Evolutionary conservation across 495 filamentous ascomycete species (phyloP), one percentile per base, ranked within the genome.

Genomic region (Xylaria nigripes): DNA sequence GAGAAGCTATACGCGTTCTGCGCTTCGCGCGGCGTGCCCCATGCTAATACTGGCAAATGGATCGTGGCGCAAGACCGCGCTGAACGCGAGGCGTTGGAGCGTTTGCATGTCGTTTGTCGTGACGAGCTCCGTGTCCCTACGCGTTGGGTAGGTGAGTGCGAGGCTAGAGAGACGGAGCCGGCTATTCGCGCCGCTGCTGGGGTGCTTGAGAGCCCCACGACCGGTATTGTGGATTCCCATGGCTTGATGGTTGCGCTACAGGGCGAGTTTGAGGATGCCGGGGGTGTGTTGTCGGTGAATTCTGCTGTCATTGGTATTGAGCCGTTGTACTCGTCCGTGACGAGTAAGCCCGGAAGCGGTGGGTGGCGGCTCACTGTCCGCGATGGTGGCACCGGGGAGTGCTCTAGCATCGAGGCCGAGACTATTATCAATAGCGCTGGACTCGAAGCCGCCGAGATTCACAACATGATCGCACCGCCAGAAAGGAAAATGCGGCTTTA

Each of bases 171-270:
- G 0, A 70, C 79, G 2, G 92, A 97, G 64, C 91, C 94, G 0
- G 79, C 79, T 13, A 86, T 95, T 16, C 75, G 78, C 18, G 89
- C 95, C 10, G 69, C 75, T 24, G 76, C 77, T 0, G 93, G 88
- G 10, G 80, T 92, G 1, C 76, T 97, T 18, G 90, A 95, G 71
- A 87, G 82, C 46, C 81, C 84, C 1, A 84, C 81, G 0, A 96
- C 92, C 0, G 93, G 93, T 0, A 98, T 98, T 34, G 76, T 98
- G 2, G 91, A 97, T 66, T 88, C 82, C 13, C 94, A 98, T 55
- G 70, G 78, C 0, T 76, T 89, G 25, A 96, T 97, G 92, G 75
- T 82, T 24, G 83, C 77, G 60, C 75, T 98, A 6, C 80, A 86
- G 38, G 89, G 85, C 16, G 62, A 61, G 43, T 87, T 95, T 50